Evolutionary conservation across 768 basidiomycete species (phyloP), one percentile per base, ranked within the genome.

Genomic region (Paxillus involutus): DNA sequence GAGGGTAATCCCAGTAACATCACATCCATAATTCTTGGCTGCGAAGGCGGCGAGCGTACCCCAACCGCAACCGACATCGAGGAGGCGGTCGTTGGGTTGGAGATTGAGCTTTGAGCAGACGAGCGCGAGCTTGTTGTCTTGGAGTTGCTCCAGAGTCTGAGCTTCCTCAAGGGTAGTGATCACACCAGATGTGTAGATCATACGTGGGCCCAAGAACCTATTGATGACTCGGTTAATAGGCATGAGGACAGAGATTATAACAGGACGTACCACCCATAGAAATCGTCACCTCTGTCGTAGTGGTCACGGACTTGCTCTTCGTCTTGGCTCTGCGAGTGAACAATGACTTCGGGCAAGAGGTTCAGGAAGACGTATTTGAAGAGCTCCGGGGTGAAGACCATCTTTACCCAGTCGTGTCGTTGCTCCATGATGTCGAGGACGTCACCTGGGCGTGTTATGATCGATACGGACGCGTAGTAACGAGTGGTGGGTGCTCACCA

Each of bases 111-210:
- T 99, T 64, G 87, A 90, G 75, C 97, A 98, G 17, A 99, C 96
- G 55, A 97, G 74, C 14, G 88, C 86, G 51, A 99, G 86, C 71
- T 99, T 98, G 81, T 98, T 99, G 72, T 98, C 96, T 77, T 99
- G 97, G 10, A 99, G 83, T 60, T 94, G 80, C 69, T 98, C 96
- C 44, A 99, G 81, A 12, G 92, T 85, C 71, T 98, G 89, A 58
- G 86, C 78, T 40, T 77, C 74, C 59, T 82, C 81, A 55, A 88
- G 73, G 67, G 89, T 84, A 24, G 75, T 75, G 52, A 98, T 81
- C 49, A 99, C 79, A 59, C 97, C 97, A 26, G 91, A 95, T 11
- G 97, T 99, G 72, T 98, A 99, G 67, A 99, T 84, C 96, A 97
- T 97, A 56, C 92, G 89, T 6, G 91, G 89, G 10, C 94, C 94